Base-by-base conservation (phyloP, 768 basidiomycete species). In the Podaxis carcinomalis region DNA sequence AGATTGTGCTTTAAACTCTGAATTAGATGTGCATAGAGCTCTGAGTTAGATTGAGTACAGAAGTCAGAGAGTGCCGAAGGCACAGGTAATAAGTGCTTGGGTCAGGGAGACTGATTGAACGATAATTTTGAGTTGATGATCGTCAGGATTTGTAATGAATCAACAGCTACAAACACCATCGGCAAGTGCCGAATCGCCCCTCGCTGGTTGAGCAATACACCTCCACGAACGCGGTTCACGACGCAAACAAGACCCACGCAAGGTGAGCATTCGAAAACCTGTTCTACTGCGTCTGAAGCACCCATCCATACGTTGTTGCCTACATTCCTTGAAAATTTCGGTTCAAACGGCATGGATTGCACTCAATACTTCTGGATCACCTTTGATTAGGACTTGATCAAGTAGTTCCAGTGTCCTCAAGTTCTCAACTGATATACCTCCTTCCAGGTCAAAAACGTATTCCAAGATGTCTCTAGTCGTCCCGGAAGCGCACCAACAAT, bases 401-500 rank as follows among this genome's bases (percentile, higher is more conserved):
- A 19, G 42, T 6, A 44, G n/a, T 19, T 44, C 42, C 14, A 44
- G 19, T 9, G 32, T 9, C 32, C 13, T 40, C 39, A 40, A 49
- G 35, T 5, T 21, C 11, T 23, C 47, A 50, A 37, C 66, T 71
- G 62, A 69, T 64, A 7, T 62, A 56, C 64, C 65, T 50, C 65
- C 65, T 32, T 52, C 59, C 52, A 70, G 68, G 59, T 64, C 62
- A 37, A 62, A 64, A 51, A 50, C 56, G 58, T 51, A 61, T 61
- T 58, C 62, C 69, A 75, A 61, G 67, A 98, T 98, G 95, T 97
- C 95, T 78, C 92, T 98, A 80, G 95, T 95, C 73, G 87, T 95
- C 62, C 96, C 95, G 61, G 96, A 98, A 80, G 74, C 92, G 64
- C 93, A 98, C 74, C 88, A 92, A 72, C 94, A 95, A 80, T 96